A percentile compares a stretch with the other conserved stretches of the same genome.
phyloP scores from a whole-genome alignment of 345 rosid genomes.

The Eutrema japonicum region DNA sequence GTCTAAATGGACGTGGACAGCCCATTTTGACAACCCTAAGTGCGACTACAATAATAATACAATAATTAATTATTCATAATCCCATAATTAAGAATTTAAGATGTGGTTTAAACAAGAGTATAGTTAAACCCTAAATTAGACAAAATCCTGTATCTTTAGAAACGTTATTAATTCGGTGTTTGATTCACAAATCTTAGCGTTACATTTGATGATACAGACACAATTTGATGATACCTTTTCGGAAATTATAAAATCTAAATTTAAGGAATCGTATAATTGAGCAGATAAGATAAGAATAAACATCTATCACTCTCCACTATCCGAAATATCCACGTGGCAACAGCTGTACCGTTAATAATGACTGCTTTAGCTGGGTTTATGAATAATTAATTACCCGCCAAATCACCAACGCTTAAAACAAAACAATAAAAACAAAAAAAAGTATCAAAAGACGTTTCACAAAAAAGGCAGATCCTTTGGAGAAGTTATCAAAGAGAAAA shows the following conservation, averaged over 20 bases:
- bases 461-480: constrained; percentile 38
- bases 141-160: neutral
- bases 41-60: too few species aligned
- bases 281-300: constrained; percentile 30
- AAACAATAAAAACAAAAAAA: neutral
- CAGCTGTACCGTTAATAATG: constrained; percentile 45
- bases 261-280: constrained; percentile 11
- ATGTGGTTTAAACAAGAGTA: neutral
- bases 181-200: neutral
- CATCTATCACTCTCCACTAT: constrained; percentile 38
- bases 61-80: neutral
- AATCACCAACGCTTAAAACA: constrained; percentile 16
- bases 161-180: constrained; percentile 26
- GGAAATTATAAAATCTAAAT: neutral
- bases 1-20: too few species aligned
- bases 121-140: constrained; percentile 17
- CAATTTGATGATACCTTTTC: neutral
- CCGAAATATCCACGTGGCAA: constrained; percentile 37
- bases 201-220: neutral
- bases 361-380: constrained; percentile 35
- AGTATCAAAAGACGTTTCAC: constrained; percentile 25
- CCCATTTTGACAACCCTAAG: too few species aligned
- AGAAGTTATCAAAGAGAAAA: constrained; percentile 7
- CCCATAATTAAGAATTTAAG: constrained; percentile 5
- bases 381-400: constrained; percentile 54